Conservation (phyloP, 129 eudicot genomes). For the Pittosporum tobira region DNA sequence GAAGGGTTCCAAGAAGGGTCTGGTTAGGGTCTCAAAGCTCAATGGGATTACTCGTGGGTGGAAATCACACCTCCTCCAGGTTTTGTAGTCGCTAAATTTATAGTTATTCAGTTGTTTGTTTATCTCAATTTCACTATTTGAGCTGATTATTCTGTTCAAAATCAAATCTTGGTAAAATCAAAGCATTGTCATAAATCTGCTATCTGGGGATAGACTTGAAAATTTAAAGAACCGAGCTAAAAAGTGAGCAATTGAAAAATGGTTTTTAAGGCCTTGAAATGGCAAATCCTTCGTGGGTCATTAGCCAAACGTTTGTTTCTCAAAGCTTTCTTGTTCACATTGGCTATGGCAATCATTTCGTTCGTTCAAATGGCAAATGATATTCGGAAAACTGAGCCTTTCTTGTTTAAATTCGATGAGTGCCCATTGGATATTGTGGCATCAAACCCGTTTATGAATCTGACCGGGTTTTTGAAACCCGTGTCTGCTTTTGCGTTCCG, state of each 20-base stretch:
- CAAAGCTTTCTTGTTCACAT: constrained; percentile 38
- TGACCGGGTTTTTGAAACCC: constrained; percentile 24
- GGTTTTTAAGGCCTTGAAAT: constrained; percentile 57
- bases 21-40: constrained; percentile 79
- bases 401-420: constrained; percentile 25
- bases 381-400: constrained; percentile 31
- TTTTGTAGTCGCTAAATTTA: constrained; percentile 80
- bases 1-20: constrained; percentile 52
- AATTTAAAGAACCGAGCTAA: neutral
- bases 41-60: constrained; percentile 95
- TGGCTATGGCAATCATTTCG: constrained; percentile 42
- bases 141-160: constrained; percentile 4
- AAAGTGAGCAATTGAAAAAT: constrained; percentile 10
- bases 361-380: constrained; percentile 46
- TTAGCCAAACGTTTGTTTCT: constrained; percentile 52
- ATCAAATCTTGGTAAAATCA: constrained; percentile 5
- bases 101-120: constrained; percentile 8
- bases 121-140: constrained; percentile 12
- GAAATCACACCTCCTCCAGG: constrained; percentile 99
- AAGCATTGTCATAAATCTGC: neutral
- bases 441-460: constrained; percentile 10
- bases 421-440: constrained; percentile 40
- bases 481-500: constrained; percentile 19
- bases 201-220: constrained; percentile 6
- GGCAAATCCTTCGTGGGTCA: constrained; percentile 63